These are phyloP conservation scores for Barbarea vulgaris DNA, from an alignment of 345 rosid genomes.

Conservation along the genomic window DNA sequence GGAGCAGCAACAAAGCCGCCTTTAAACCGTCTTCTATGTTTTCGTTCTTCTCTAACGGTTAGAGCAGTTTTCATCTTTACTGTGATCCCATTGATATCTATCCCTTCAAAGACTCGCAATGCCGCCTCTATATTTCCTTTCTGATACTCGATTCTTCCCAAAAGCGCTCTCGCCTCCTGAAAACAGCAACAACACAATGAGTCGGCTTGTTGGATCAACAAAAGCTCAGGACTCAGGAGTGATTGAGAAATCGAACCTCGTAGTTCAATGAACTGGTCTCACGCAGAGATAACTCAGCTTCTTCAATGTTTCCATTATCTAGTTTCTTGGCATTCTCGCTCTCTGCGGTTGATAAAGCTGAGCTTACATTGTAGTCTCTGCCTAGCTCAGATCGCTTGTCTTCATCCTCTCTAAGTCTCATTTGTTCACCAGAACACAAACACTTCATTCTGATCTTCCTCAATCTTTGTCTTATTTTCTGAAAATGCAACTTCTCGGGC, in stretches of 20 bases:
- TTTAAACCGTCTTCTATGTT: conserved; percentile 52
- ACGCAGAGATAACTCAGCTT: conserved; percentile 80
- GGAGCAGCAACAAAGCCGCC: conserved; percentile 45
- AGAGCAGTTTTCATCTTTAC: conserved; percentile 64
- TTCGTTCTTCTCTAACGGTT: conserved; percentile 53
- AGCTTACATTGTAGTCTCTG: conserved; percentile 43
- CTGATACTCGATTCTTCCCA: conserved; percentile 88
- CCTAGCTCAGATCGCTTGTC: conserved; percentile 46
- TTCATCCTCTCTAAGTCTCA: conserved; percentile 46
- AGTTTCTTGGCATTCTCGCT: conserved; percentile 49
- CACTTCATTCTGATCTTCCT: conserved; percentile 59
- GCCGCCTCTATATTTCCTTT: conserved; percentile 83
- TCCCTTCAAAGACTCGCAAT: conserved; percentile 84
- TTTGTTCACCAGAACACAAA: conserved; percentile 59
- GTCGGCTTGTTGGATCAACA: not conserved
- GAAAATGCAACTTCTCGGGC: conserved; percentile 39
- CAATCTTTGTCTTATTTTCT: conserved; percentile 38
- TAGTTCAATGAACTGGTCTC: conserved; percentile 74
- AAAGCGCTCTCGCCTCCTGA: conserved; percentile 85
- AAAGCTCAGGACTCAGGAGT: not conserved
- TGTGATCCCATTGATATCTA: conserved; percentile 67
- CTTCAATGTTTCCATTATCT: conserved; percentile 69
- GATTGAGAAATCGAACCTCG: conserved; percentile 49
- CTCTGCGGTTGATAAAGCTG: conserved; percentile 46
- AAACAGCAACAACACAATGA: conserved; percentile 21